A percentile compares a stretch with the other conserved stretches of the same genome.
Evolutionary conservation across 2,329 filamentous ascomycete genomes (phyloP).

Genomic region (Microcyclospora tardicrescens): DNA sequence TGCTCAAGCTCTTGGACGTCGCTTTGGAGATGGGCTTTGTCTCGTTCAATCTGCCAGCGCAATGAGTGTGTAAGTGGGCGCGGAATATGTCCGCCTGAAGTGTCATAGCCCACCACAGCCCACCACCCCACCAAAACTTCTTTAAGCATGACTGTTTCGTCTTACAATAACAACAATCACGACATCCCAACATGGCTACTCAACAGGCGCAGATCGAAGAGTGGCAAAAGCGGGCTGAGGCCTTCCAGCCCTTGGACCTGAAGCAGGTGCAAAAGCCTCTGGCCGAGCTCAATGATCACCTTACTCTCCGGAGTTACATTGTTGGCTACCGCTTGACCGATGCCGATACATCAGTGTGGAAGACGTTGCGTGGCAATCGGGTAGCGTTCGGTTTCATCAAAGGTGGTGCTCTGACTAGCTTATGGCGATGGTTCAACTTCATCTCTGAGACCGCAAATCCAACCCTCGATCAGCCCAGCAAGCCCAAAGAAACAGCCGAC

Average conservation of each 20-base stretch:
- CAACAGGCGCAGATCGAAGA: conserved; percentile 29
- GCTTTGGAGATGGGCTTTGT: no score
- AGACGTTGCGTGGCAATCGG: conserved; percentile 68
- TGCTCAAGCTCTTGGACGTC: no score
- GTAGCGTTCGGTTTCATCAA: conserved; percentile 71
- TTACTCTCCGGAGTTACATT: conserved; percentile 76
- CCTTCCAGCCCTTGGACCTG: conserved; percentile 54
- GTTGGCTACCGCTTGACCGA: conserved; percentile 67
- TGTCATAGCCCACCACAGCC: no score
- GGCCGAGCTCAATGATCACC: conserved; percentile 68
- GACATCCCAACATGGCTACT: conserved; percentile 8
- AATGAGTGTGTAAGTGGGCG: no score
- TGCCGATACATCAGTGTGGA: conserved; percentile 71
- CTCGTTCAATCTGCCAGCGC: no score
- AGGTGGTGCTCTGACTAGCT: conserved; percentile 61
- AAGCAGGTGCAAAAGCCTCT: conserved; percentile 65
- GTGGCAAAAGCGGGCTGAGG: conserved; percentile 43
- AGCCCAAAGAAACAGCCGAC: conserved; percentile 43
- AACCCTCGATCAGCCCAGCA: conserved; percentile 40
- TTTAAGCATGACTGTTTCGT: conserved; percentile 43
- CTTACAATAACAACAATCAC: no score
- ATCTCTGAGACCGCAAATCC: conserved; percentile 68
- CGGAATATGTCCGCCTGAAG: no score
- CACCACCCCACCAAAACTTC: conserved; percentile 93
- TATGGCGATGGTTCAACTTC: conserved; percentile 77